Evolutionary conservation across 768 basidiomycete species (phyloP).

Genomic region (Boletus insuetus): DNA sequence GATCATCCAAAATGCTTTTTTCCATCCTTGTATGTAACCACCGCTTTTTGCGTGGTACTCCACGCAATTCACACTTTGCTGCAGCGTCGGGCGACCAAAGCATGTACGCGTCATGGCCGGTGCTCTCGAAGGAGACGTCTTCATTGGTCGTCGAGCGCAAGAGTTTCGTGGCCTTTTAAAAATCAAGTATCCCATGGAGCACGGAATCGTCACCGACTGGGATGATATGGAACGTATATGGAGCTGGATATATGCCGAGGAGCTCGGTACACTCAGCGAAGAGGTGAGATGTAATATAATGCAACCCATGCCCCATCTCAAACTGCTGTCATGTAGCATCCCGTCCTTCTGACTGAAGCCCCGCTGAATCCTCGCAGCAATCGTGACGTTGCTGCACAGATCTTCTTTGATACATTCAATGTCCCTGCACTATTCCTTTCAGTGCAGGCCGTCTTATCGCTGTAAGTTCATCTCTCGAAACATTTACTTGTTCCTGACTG

Average conservation of each 20-base stretch:
- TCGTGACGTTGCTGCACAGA: slow-evolving; percentile 94
- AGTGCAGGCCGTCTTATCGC: slow-evolving; percentile 93
- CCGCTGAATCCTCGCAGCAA: slow-evolving; percentile 96
- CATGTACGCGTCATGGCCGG: slow-evolving; percentile 98
- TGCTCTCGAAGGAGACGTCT: slow-evolving; percentile 92
- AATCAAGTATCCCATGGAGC: slow-evolving; percentile 99
- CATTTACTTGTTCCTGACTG: slow-evolving; percentile 6
- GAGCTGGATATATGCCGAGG: slow-evolving; percentile 97
- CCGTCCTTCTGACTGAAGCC: slow-evolving; percentile 95
- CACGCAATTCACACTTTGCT: slow-evolving; percentile 20
- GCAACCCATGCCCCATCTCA: background rate
- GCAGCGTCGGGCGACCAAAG: slow-evolving; percentile 93
- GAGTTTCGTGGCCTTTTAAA: slow-evolving; percentile 94
- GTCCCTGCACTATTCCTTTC: slow-evolving; percentile 96
- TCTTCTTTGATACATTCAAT: slow-evolving; percentile 99
- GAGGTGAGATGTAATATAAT: slow-evolving; percentile 58
- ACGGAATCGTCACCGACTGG: slow-evolving; percentile 99
- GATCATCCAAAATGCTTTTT: slow-evolving; percentile 99
- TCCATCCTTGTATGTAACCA: slow-evolving; percentile 86
- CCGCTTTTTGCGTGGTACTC: slow-evolving; percentile 24
- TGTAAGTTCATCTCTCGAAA: slow-evolving; percentile 55
- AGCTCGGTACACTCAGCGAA: slow-evolving; percentile 92
- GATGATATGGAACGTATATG: slow-evolving; percentile 99
- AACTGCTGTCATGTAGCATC: slow-evolving; percentile 61
- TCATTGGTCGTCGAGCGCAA: slow-evolving; percentile 94